Evolutionary conservation across 1,284 basidiomycete species (phyloP).

Genomic region (Leccinum pachyderme): DNA sequence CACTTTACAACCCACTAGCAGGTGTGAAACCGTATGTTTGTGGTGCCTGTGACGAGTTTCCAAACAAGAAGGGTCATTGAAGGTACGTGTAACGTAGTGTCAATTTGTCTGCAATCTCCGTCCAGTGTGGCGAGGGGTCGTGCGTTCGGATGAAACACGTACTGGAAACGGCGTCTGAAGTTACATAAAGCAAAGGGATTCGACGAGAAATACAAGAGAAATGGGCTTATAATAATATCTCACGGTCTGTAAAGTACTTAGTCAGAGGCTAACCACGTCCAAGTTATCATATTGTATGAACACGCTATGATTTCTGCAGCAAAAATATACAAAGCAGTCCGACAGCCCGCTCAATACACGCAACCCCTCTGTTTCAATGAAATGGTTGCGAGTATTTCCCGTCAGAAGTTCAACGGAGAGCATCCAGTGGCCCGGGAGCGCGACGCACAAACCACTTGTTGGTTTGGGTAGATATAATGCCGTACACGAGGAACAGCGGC

Average conservation of each 20-base stretch:
- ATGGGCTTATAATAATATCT: background rate
- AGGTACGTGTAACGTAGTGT: background rate
- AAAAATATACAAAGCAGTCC: background rate
- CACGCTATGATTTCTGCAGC: background rate
- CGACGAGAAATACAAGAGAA: background rate
- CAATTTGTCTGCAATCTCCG: background rate
- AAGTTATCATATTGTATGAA: background rate
- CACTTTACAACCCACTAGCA: background rate
- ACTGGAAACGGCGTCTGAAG: background rate
- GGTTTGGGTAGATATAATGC: background rate
- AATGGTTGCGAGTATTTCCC: background rate
- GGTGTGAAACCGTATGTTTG: background rate
- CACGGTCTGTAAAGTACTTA: too few relatives aligned
- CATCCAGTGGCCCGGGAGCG: background rate
- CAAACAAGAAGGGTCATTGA: background rate
- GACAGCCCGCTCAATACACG: background rate
- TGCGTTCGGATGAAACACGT: background rate
- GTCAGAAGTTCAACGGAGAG: background rate
- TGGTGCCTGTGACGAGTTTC: background rate
- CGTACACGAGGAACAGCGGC: conserved; percentile 17
- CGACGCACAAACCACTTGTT: background rate
- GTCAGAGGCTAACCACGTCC: background rate
- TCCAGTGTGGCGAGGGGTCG: background rate
- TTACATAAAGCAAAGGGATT: background rate
- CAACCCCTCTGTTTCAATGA: background rate